Conservation (phyloP, 441 rosid genomes). For the Brassica balearica region DNA sequence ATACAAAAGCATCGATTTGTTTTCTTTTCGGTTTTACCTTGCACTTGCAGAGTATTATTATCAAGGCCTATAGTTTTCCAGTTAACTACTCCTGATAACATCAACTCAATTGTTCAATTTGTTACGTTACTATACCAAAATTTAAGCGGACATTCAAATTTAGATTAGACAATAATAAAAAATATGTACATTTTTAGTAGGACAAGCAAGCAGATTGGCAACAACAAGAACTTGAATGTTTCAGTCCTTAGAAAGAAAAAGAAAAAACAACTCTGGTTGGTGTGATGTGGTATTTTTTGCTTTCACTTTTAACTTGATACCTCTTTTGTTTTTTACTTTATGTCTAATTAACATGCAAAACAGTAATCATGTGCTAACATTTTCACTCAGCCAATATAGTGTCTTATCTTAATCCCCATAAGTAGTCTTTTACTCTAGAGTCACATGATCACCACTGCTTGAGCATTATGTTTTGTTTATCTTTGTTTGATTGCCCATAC, state of each 20-base stretch:
- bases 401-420: neutral
- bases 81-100: too few relatives aligned
- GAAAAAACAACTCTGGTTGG: neutral
- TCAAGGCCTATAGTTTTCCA: neutral
- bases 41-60: neutral
- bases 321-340: too few relatives aligned
- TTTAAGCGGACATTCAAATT: too few relatives aligned
- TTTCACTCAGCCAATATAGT: neutral
- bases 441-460: slow-evolving; percentile 20
- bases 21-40: slow-evolving; percentile 1
- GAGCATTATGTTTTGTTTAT: slow-evolving; percentile 6
- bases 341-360: too few relatives aligned
- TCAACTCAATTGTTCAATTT: too few relatives aligned
- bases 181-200: neutral
- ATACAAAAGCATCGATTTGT: slow-evolving; percentile 36
- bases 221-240: neutral
- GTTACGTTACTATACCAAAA: too few relatives aligned
- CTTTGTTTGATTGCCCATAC: slow-evolving; percentile 24
- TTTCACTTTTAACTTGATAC: too few relatives aligned
- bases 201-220: neutral
- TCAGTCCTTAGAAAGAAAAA: neutral
- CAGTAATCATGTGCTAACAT: too few relatives aligned
- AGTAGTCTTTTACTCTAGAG: slow-evolving; percentile 5
- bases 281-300: too few relatives aligned
- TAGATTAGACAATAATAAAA: too few relatives aligned